These are phyloP conservation scores for Populus alba DNA, from an alignment of 345 rosid genomes.

Conservation along the genomic window DNA sequence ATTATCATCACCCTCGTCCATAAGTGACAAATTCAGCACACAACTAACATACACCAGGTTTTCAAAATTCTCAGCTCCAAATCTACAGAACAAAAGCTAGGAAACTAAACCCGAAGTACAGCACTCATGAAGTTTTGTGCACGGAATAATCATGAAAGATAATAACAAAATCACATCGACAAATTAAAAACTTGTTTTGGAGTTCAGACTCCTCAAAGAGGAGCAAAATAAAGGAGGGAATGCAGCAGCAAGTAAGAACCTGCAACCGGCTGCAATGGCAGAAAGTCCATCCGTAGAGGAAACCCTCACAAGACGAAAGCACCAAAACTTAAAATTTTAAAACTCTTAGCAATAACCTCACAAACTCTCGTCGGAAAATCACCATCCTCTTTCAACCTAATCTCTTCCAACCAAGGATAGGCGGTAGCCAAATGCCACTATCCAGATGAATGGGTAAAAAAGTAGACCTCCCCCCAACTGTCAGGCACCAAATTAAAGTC, in stretches of 20 bases:
- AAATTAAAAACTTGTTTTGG: not conserved
- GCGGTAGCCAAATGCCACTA: conserved; percentile 49
- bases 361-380: conserved; percentile 70
- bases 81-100: too few relatives aligned
- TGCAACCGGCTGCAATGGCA: conserved; percentile 89
- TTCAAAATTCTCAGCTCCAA: too few relatives aligned
- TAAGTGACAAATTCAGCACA: too few relatives aligned
- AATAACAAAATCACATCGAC: not conserved
- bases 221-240: not conserved
- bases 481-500: conserved; percentile 92
- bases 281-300: conserved; percentile 93
- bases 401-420: conserved; percentile 68
- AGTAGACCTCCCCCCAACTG: conserved; percentile 92
- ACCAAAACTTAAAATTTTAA: conserved; percentile 72
- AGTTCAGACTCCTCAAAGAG: not conserved
- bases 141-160: not conserved
- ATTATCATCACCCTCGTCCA: too few relatives aligned
- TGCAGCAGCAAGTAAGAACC: conserved; percentile 26
- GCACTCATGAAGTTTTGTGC: not conserved
- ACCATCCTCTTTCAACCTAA: conserved; percentile 90
- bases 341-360: conserved; percentile 72
- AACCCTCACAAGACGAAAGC: conserved; percentile 80
- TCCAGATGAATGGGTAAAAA: conserved; percentile 81
- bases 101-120: too few relatives aligned
- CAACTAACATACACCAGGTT: too few relatives aligned